Evolutionary conservation across 202 grass and related monocot species (phyloP).

Genomic region (Panicum virgatum): DNA sequence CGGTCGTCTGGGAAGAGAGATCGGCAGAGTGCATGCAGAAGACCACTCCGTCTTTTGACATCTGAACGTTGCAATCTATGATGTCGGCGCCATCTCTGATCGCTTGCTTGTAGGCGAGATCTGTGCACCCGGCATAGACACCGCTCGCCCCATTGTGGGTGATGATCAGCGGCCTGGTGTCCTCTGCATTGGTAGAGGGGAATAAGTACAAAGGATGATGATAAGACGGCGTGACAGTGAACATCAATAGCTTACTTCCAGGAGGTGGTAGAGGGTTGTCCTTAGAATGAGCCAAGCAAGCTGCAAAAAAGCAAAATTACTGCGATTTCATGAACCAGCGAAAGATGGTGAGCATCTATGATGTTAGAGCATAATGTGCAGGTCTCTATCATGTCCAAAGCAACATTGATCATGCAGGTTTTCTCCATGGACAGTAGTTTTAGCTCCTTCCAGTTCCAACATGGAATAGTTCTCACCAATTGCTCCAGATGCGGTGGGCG

Average conservation of each 20-base stretch:
- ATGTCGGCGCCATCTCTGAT: conserved; percentile 80
- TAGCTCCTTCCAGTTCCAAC: conserved; percentile 9
- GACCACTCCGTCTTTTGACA: conserved; percentile 73
- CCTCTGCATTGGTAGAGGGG: conserved; percentile 26
- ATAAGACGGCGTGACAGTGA: too few relatives aligned
- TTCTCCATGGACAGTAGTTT: not conserved
- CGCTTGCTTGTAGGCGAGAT: conserved; percentile 76
- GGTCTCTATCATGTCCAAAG: not conserved
- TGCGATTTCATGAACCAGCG: not conserved
- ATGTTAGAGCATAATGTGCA: not conserved
- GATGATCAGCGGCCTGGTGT: conserved; percentile 65
- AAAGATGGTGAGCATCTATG: not conserved
- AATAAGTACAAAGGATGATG: conserved; percentile 4
- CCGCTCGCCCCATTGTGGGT: conserved; percentile 86
- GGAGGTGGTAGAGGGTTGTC: conserved; percentile 44
- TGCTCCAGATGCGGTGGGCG: conserved; percentile 80
- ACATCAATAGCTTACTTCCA: conserved; percentile 51
- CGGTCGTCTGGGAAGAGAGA: conserved; percentile 60
- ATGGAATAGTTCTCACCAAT: conserved; percentile 56
- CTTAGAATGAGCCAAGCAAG: conserved; percentile 80
- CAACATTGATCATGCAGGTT: not conserved
- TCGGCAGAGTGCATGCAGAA: conserved; percentile 77
- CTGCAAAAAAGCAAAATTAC: conserved; percentile 51
- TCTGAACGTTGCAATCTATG: conserved; percentile 83
- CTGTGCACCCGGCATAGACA: conserved; percentile 66